Base-by-base conservation (phyloP, 2,329 filamentous ascomycete genomes). In the Phyllosticta paracitricarpa region DNA sequence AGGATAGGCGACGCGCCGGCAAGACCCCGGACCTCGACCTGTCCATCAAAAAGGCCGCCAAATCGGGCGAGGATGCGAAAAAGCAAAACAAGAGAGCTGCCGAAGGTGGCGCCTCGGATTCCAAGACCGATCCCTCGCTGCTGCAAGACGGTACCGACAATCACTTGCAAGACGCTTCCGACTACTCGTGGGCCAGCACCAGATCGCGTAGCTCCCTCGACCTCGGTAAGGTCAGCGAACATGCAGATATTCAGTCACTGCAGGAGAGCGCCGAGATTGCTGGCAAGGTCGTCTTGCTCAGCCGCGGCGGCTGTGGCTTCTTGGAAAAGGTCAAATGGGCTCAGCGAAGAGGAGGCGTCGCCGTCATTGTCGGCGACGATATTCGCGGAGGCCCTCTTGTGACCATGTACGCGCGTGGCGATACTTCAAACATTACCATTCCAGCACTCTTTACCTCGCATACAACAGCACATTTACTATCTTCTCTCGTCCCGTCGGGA, bases 291-390 rank as follows among this genome's bases (percentile, higher is more conserved):
- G 94, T 96, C 2, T 79, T 99, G 58, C 80, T 99, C 61, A 95
- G 90, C 73, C 86, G 94, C 61, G 94, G 94, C 62, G 94, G 93
- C 7, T 99, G 94, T 73, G 94, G 94, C 4, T 99, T 99, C 72
- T 76, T 97, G 63, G 93, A 97, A 71, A 99, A 99, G 75, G 91
- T 94, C 65, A 93, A 95, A 78, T 99, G 94, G 94, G 91, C 89
- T 12, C 94, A 99, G 73, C 84, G 91, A 64, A 84, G 94, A 69
- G 94, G 94, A 25, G 94, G 89, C 22, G 82, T 91, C 63, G 94
- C 90, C 40, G 79, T 99, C 63, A 95, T 99, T 65, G 92, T 99
- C 2, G 94, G 94, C 26, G 94, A 99, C 73, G 89, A 97, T 72
- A 88, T 89, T 62, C 89, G 89, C 64, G 93, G 93, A 54, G 92